Base-by-base conservation (phyloP, 2,329 filamentous ascomycete genomes). In the Penicillium sclerotigenum region DNA sequence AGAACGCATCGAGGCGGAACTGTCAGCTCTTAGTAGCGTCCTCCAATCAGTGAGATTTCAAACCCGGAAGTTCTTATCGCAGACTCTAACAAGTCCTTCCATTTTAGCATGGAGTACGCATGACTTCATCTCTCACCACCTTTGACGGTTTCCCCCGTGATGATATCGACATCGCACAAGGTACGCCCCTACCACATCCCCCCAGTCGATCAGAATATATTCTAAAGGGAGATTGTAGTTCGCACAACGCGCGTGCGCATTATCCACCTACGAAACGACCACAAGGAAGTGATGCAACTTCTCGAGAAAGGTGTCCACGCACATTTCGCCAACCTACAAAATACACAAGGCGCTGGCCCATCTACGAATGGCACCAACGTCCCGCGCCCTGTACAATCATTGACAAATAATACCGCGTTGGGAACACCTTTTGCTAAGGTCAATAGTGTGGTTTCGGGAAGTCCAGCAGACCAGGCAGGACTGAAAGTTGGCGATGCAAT, bases 81-180 rank as follows among this genome's bases (percentile, higher is more conserved):
- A 33, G 18, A 36, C 60, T 59, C 58, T 66, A 45, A 68, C 41
- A 18, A n/a, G 47, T 16, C 46, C n/a, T 47, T 54, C 41, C 28
- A 34, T 24, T 62, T n/a, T 67, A 97, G 92, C 93, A 97, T 79
- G 87, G 88, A 42, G 93, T 96, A 51, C 87, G 89, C 67, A 99
- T 99, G 94, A 87, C 88, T 67, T 97, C 94, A 8, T 81, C 85
- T 56, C 83, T 99, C 37, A 85, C 91, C 24, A 97, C 93, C 14
- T 84, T 86, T 59, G 94, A 97, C 75, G 94, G 94, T 46, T 99
- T 90, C 71, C 94, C 94, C 31, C 85, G 94, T 70, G 87, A 90
- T 66, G 94, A 99, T 74, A 87, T 99, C 61, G 94, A 99, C 73
- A 89, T 99, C 60, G 88, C 94, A 26, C 93, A 97, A 77, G 94